Evolutionary conservation across 805 yeast species (phyloP), one percentile per base, ranked within the genome.

Genomic region (Candida pseudoglaebosa): DNA sequence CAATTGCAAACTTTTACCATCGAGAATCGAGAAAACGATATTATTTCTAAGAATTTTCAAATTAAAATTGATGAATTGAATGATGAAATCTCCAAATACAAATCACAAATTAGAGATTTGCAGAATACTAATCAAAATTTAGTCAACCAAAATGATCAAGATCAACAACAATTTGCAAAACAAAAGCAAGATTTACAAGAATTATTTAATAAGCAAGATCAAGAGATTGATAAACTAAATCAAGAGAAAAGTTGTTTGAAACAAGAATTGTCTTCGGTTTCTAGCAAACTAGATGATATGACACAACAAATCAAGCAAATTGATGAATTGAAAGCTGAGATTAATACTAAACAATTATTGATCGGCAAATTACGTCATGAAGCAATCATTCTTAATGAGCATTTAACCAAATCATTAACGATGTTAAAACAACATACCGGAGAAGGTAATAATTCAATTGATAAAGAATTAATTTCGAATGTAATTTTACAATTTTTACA

Each of bases 351-450:
- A 59, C 87, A 81, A 42, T 65, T 90, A 24, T 75, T 81, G 36
- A 78, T 93, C 37, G 98, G 98, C 1, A 93, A 91, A 56, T 72
- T 93, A 36, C 77, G 97, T 38, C 98, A 91, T 58, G 99, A 93
- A 59, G 91, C 95, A 2, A 91, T 93, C 7, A 86, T 87, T 18
- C 65, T 91, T 41, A 93, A 93, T 57, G 99, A 93, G 56, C 98
- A 93, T 62, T 65, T 93, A 39, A 89, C 96, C n/a, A 91, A 93
- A 53, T 95, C 98, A 1, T 65, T 91, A 44, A 78, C 87, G 18
- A 70, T 91, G 73, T 75, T 93, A 42, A 87, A 89, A 51, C 82
- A 82, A 54, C 84, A 82, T 37, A 78, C 85, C 29, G 78, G 80
- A 28, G 43, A 45, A 20, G 39, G 43, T 4, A 78, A 88, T 5